Conservation (phyloP, 768 basidiomycete genomes). For the Termitomyces sp. region DNA sequence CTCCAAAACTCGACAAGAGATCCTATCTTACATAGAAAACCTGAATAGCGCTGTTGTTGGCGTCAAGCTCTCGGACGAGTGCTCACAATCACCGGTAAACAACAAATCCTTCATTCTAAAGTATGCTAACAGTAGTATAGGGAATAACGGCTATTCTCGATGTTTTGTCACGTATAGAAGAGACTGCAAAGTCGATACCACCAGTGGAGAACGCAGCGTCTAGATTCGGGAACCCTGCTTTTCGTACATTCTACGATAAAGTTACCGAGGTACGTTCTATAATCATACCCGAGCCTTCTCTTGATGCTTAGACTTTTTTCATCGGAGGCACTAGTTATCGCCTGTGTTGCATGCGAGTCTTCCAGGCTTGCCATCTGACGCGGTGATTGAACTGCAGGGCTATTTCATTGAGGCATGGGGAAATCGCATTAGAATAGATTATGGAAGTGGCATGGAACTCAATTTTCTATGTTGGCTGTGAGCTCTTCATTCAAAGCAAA, state of each 20-base stretch:
- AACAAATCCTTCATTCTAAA: conserved; percentile 7
- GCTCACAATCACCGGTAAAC: conserved; percentile 53
- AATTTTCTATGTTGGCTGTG: conserved; percentile 98
- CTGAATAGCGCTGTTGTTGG: conserved; percentile 75
- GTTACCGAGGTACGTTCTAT: conserved; percentile 50
- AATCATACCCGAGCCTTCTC: neutral
- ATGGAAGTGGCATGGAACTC: conserved; percentile 99
- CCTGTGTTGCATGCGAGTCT: conserved; percentile 51
- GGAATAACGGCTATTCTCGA: conserved; percentile 54
- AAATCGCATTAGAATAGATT: conserved; percentile 87
- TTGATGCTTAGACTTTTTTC: neutral
- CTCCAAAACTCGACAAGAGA: conserved; percentile 60
- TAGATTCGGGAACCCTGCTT: conserved; percentile 96
- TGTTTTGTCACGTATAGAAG: conserved; percentile 63
- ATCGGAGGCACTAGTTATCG: conserved; percentile 35
- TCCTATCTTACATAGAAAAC: conserved; percentile 65
- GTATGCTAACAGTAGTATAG: conserved; percentile 30
- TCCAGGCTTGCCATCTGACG: conserved; percentile 49
- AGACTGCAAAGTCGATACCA: conserved; percentile 63
- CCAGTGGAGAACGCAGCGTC: conserved; percentile 88
- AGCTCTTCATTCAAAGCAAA: conserved; percentile 20
- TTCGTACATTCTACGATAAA: conserved; percentile 85
- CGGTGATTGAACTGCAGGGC: conserved; percentile 61
- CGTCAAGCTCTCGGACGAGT: conserved; percentile 66
- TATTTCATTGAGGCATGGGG: conserved; percentile 93